Percentiles rank a stretch among this genome's conserved stretches.
Evolutionary conservation across 768 basidiomycete species (phyloP).

Genomic region (Phylloporus arenicola): DNA sequence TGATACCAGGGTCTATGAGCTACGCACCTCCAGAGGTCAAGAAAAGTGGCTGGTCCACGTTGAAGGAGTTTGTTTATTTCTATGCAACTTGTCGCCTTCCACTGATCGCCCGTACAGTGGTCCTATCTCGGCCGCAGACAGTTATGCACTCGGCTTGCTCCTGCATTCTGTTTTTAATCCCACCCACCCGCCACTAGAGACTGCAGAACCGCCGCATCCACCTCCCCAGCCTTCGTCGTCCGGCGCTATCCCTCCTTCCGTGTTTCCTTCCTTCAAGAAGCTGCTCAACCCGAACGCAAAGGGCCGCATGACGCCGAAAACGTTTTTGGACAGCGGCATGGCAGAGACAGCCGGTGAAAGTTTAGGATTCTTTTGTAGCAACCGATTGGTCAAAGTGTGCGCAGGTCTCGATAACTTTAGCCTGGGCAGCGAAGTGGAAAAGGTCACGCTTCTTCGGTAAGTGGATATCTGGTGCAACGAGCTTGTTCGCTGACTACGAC

Average conservation of each 20-base stretch:
- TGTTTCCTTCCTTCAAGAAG: slow-evolving; percentile 82
- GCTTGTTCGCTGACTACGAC: not conserved
- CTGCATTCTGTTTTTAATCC: slow-evolving; percentile 88
- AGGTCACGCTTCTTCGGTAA: slow-evolving; percentile 63
- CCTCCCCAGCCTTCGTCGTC: slow-evolving; percentile 72
- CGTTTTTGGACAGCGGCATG: slow-evolving; percentile 80
- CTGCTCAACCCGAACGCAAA: slow-evolving; percentile 88
- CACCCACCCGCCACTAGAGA: slow-evolving; percentile 61
- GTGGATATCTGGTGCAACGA: not conserved
- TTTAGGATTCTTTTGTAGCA: slow-evolving; percentile 75
- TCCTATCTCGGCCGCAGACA: slow-evolving; percentile 65
- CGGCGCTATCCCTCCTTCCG: slow-evolving; percentile 64
- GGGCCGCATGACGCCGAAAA: slow-evolving; percentile 66
- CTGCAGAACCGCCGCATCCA: slow-evolving; percentile 66
- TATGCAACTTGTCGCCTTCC: not conserved
- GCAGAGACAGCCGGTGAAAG: slow-evolving; percentile 50
- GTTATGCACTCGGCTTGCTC: slow-evolving; percentile 84
- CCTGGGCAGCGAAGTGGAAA: slow-evolving; percentile 76
- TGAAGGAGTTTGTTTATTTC: slow-evolving; percentile 66
- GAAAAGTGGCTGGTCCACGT: slow-evolving; percentile 74
- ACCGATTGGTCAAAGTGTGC: slow-evolving; percentile 81
- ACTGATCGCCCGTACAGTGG: slow-evolving; percentile 28
- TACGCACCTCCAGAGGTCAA: slow-evolving; percentile 83
- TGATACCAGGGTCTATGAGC: slow-evolving; percentile 53
- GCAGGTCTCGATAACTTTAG: slow-evolving; percentile 81